Evolutionary conservation across 1,139 yeast genomes (phyloP).

Genomic region (Hanseniaspora sp.): DNA sequence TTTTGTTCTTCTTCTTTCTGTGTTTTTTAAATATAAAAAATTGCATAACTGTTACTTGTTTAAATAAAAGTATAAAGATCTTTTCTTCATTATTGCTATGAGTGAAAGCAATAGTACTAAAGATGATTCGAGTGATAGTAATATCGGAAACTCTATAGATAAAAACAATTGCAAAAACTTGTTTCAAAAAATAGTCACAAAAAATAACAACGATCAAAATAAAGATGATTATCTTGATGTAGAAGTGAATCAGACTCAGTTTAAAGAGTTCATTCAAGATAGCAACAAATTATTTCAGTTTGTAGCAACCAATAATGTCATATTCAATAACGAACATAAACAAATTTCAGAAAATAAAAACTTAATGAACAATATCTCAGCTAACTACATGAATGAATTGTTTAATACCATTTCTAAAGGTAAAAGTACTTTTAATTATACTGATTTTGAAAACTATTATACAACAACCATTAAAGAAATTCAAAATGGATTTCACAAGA

Average conservation of each 20-base stretch:
- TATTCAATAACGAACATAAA: conserved; percentile 2
- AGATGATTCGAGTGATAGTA: background rate
- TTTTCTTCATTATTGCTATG: background rate
- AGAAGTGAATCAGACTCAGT: conserved; percentile 1
- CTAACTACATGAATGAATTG: conserved; percentile 23
- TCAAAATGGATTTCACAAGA: conserved; percentile 51
- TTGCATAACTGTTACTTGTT: background rate
- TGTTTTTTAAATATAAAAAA: background rate
- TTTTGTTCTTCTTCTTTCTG: background rate
- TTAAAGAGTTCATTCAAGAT: conserved; percentile 3
- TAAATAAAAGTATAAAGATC: too few species aligned
- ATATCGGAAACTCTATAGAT: background rate
- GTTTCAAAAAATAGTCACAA: background rate
- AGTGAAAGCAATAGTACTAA: background rate
- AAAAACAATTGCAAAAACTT: background rate
- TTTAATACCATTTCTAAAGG: conserved; percentile 49
- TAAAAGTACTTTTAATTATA: conserved; percentile 47
- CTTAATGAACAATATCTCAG: conserved; percentile 13
- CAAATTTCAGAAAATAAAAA: conserved; percentile 3
- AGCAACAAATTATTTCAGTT: conserved; percentile 11
- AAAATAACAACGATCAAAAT: background rate
- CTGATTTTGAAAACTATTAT: conserved; percentile 53
- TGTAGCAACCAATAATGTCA: conserved; percentile 3
- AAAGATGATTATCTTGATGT: background rate
- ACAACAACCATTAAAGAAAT: conserved; percentile 59